Conservation (phyloP, 257 asterid genomes). For the Ophiorrhiza pumila region DNA sequence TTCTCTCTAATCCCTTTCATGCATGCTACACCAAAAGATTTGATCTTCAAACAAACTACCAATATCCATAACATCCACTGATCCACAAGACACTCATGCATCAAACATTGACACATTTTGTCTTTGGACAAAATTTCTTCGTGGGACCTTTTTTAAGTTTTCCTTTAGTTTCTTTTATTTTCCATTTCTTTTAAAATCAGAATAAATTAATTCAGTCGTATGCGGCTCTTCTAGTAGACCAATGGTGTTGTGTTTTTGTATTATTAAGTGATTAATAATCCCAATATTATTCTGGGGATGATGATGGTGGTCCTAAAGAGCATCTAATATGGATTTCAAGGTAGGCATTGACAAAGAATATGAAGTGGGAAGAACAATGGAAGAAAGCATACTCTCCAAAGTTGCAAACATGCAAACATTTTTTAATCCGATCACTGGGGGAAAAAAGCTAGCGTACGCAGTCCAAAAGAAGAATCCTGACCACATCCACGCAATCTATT, state of each 20-base stretch:
- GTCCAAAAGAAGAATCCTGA: slow-evolving; percentile 75
- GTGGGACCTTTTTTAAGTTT: slow-evolving; percentile 14
- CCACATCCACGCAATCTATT: slow-evolving; percentile 63
- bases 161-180: neutral
- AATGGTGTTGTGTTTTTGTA: no score
- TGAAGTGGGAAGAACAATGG: slow-evolving; percentile 23
- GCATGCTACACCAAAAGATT: no score
- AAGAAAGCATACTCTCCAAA: slow-evolving; percentile 52
- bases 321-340: slow-evolving; percentile 19
- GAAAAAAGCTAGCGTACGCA: slow-evolving; percentile 77
- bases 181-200: neutral
- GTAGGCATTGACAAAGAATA: slow-evolving; percentile 29
- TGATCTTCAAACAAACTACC: no score
- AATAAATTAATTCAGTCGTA: neutral
- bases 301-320: slow-evolving; percentile 23
- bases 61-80: no score
- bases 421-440: slow-evolving; percentile 12
- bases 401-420: slow-evolving; percentile 14
- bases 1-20: no score
- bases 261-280: no score
- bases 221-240: no score
- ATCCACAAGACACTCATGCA: no score
- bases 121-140: slow-evolving; percentile 19
- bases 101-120: neutral
- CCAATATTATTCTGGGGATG: no score